Base-by-base conservation (phyloP, 345 rosid genomes). In the Eucalyptus camaldulensis region DNA sequence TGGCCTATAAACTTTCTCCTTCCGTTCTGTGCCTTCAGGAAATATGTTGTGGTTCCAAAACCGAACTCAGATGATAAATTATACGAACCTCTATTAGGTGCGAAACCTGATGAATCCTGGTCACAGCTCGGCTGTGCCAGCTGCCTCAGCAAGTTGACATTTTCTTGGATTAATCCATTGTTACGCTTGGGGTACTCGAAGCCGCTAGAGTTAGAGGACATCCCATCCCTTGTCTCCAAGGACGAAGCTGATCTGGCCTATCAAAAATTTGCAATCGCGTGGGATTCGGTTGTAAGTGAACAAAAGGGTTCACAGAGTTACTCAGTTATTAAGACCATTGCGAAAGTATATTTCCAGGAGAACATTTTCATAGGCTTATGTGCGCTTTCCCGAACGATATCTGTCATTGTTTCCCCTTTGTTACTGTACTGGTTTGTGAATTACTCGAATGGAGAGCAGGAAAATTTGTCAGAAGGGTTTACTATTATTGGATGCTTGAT, bases 141-240 rank as follows among this genome's bases (percentile, higher is more conserved):
- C 40, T 94, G 94, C 87, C 85, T 95, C 89, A 93, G 96, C 90
- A 88, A 89, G 87, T 62, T 95, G 86, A 86, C 93, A 13, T 95
- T 96, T 89, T 93, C 97, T 67, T 96, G 97, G 97, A 92, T 95
- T 60, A 95, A 93, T 91, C 92, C 95, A 65, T 92, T 96, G 83
- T 95, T 95, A 88, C 88, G 93, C 2, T 87, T 92, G 87, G 98
- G 97, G n/a, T 93, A 90, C 93, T 91, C 89, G 14, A 96, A 91
- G 88, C 96, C 95, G 80, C 92, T 96, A 53, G 88, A 89, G 16
- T 88, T 90, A 21, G 94, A 96, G 72, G 97, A 96, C 87, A 94
- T 96, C 85, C 97, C 97, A 51, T 85, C 89, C 17, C 92, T 96
- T 17, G 94, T 92, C 89, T 87, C 92, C 0, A 92, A 94, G 62